Base-by-base conservation (phyloP, 306 rosid species). In the Nissolia schottii region DNA sequence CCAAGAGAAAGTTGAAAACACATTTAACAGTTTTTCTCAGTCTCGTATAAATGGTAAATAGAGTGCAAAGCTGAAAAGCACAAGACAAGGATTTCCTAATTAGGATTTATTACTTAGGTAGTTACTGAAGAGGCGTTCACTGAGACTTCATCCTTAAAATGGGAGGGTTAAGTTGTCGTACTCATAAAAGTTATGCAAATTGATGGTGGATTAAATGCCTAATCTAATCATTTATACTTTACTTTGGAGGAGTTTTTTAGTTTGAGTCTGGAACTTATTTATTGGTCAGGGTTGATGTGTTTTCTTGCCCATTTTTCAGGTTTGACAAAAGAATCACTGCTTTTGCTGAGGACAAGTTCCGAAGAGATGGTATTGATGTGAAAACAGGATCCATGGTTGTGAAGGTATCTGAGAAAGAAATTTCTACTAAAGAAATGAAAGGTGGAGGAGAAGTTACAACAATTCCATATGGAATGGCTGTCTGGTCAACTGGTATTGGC, bases 401-500 rank as follows among this genome's bases (percentile, higher is more conserved):
- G 69, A 93, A 91, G 84, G 94, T 93, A 73, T 71, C 96, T 32
- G 92, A 89, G 27, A 89, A 70, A 66, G 97, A 93, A 72, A 93
- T 93, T 57, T 74, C 89, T 32, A 91, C 97, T 27, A 91, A 93
- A 74, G 94, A 91, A 80, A 45, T 87, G 96, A 93, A 93, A 82
- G 89, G 65, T 76, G 97, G 97, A 6, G 84, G 87, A 55, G 80
- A 79, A 60, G 38, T 91, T 50, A 70, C 88, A 35, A 64, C 88
- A n/a, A 80, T 89, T 59, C 97, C 98, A 27, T 93, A 89, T 73
- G 98, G 98, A 77, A 89, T 93, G 98, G 93, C 88, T 73, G 96
- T 93, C 51, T 93, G 97, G 98, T 93, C 98, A 77, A 93, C 98
- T 40, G 98, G 98, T 34, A 86, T 91, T 27, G 98, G 97, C 64